These are phyloP conservation scores for Pseudogymnoascus pannorum DNA, from an alignment of 2,329 filamentous ascomycete genomes.

Conservation along the genomic window DNA sequence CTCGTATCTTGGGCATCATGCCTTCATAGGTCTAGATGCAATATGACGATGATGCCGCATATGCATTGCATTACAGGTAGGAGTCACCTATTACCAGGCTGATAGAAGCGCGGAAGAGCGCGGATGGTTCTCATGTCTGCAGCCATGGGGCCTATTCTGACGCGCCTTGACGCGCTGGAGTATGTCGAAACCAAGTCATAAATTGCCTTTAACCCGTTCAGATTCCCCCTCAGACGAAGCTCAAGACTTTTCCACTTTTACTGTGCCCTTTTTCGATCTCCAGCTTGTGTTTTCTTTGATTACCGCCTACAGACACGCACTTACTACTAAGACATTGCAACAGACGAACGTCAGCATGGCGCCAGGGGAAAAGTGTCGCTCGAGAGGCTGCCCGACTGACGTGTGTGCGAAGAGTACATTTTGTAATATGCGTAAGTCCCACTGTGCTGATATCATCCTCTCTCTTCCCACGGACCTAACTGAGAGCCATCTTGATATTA, in stretches of 20 bases:
- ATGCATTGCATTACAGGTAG: slow-evolving; percentile 21
- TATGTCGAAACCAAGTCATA: background rate
- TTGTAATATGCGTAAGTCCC: background rate
- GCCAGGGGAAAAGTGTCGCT: background rate
- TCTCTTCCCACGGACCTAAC: background rate
- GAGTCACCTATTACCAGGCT: slow-evolving; percentile 42
- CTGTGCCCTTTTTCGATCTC: background rate
- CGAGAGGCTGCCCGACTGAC: background rate
- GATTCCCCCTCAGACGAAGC: background rate
- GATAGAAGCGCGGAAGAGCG: background rate
- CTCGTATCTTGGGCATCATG: background rate
- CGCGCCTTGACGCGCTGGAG: background rate
- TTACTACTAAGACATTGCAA: background rate
- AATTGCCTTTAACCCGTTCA: background rate
- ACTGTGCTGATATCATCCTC: background rate
- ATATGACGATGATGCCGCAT: background rate
- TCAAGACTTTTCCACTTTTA: background rate
- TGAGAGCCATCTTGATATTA: background rate
- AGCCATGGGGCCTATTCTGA: background rate
- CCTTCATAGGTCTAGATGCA: background rate
- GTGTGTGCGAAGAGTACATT: background rate
- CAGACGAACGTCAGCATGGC: background rate
- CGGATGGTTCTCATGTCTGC: background rate
- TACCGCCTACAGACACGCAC: background rate
- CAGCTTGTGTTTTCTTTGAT: background rate